Percentiles rank a stretch among this genome's conserved stretches.
Evolutionary conservation across 176 grass and related monocot genomes (phyloP).

Genomic region (Saccharum officinarum): DNA sequence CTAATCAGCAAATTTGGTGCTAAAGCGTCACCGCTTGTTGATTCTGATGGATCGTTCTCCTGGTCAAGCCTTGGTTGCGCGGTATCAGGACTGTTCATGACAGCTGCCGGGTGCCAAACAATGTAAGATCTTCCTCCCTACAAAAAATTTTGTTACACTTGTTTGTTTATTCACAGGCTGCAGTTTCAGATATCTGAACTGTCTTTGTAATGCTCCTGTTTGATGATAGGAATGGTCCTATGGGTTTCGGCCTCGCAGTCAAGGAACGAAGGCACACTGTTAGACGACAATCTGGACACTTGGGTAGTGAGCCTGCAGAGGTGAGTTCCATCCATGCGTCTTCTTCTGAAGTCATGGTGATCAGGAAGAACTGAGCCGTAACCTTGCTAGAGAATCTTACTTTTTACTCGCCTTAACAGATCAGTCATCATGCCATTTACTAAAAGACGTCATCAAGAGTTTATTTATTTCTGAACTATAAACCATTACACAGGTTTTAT

Average conservation of each 20-base stretch:
- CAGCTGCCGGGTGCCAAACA: constrained; percentile 30
- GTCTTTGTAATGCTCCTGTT: background rate
- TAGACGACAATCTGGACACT: constrained; percentile 15
- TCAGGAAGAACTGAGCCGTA: background rate
- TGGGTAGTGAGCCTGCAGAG: constrained; percentile 2
- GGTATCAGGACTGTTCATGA: constrained; percentile 27
- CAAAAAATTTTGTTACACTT: background rate
- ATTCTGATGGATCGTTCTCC: background rate
- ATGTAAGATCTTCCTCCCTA: constrained; percentile 28
- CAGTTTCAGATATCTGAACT: background rate
- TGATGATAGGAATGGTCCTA: constrained; percentile 37
- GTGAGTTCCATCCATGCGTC: constrained; percentile 10
- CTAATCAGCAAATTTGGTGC: constrained; percentile 33
- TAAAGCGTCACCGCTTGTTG: background rate
- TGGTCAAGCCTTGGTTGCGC: constrained; percentile 27
- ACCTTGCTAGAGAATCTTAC: background rate
- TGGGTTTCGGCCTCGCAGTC: constrained; percentile 16
- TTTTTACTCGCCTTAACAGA: background rate
- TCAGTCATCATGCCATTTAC: background rate
- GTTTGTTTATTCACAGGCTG: background rate
- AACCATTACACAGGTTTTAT: background rate
- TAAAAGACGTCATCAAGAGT: background rate
- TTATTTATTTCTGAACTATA: background rate
- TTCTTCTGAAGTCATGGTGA: background rate
- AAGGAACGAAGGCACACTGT: constrained; percentile 11